A percentile compares a stretch with the other conserved stretches of the same genome.
phyloP scores from a whole-genome alignment of 2,329 filamentous ascomycete genomes.

The Meredithiella fracta region DNA sequence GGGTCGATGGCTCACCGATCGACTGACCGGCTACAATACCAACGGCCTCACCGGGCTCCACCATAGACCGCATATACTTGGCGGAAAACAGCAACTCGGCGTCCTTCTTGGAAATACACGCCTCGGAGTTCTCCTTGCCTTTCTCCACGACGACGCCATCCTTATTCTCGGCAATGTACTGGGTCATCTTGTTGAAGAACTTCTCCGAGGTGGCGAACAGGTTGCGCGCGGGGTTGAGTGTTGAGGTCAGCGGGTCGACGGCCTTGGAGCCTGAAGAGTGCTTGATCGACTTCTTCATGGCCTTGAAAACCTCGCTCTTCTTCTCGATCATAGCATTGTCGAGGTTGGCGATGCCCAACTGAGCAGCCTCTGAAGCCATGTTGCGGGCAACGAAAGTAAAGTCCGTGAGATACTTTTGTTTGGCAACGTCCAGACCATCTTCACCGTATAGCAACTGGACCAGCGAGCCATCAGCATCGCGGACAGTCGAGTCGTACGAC shows the following conservation, averaged over 20 bases:
- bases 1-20: constrained; percentile 89
- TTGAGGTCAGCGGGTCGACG: constrained; percentile 58
- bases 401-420: constrained; percentile 78
- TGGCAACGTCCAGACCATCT: constrained; percentile 85
- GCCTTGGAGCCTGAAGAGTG: constrained; percentile 40
- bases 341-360: constrained; percentile 49
- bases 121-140: constrained; percentile 20
- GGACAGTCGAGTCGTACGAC: constrained; percentile 83
- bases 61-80: constrained; percentile 81
- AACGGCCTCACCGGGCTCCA: constrained; percentile 90
- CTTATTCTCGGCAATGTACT: constrained; percentile 65
- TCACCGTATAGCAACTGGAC: constrained; percentile 95
- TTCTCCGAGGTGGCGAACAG: constrained; percentile 79
- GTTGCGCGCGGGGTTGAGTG: constrained; percentile 59
- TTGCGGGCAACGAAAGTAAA: constrained; percentile 87
- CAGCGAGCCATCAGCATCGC: constrained; percentile 82
- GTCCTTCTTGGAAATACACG: constrained; percentile 44
- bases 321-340: constrained; percentile 31
- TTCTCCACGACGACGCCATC: constrained; percentile 35
- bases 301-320: constrained; percentile 48
- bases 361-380: constrained; percentile 60
- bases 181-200: constrained; percentile 56
- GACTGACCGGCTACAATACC: constrained; percentile 95
- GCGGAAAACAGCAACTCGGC: constrained; percentile 75
- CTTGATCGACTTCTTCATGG: constrained; percentile 70